A percentile compares a stretch with the other conserved stretches of the same genome.
Evolutionary conservation across 257 asterid genomes (phyloP).

Genomic region (Jacaranda mimosifolia): DNA sequence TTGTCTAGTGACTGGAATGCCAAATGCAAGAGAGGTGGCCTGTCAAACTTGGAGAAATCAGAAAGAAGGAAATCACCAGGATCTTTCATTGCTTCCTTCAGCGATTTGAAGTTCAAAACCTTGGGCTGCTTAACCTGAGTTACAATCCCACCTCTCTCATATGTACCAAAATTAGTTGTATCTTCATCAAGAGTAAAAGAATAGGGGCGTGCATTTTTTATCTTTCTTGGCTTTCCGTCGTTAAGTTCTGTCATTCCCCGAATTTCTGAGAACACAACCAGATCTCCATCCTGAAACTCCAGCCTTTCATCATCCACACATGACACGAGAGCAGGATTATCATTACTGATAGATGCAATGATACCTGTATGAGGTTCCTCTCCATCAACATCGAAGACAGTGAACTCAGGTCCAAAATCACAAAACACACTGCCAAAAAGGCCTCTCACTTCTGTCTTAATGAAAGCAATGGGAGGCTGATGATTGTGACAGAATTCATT

Average conservation of each 20-base stretch:
- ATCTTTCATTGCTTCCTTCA: conserved; percentile 77
- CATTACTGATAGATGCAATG: conserved; percentile 87
- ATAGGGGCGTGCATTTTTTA: conserved; percentile 72
- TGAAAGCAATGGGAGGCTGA: conserved; percentile 90
- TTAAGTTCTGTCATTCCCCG: conserved; percentile 89
- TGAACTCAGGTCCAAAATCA: conserved; percentile 93
- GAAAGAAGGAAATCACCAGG: conserved; percentile 92
- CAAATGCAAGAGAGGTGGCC: conserved; percentile 90
- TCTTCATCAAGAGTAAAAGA: conserved; percentile 91
- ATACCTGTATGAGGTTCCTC: conserved; percentile 95
- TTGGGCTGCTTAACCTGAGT: conserved; percentile 92
- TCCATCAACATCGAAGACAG: conserved; percentile 90
- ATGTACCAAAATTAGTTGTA: conserved; percentile 68
- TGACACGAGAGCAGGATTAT: conserved; percentile 81
- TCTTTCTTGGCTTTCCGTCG: conserved; percentile 93
- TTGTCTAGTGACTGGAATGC: conserved; percentile 87
- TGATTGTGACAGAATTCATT: conserved; percentile 86
- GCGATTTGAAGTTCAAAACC: conserved; percentile 81
- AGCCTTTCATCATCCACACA: conserved; percentile 98
- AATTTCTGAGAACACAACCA: conserved; percentile 86
- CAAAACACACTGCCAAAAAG: conserved; percentile 86
- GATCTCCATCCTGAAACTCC: conserved; percentile 93
- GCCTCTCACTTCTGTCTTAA: conserved; percentile 89
- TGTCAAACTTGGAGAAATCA: conserved; percentile 91
- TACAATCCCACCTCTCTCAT: conserved; percentile 90